These are phyloP conservation scores for Aspergillus fischeri DNA, from an alignment of 2,329 filamentous ascomycete genomes.

Conservation along the genomic window DNA sequence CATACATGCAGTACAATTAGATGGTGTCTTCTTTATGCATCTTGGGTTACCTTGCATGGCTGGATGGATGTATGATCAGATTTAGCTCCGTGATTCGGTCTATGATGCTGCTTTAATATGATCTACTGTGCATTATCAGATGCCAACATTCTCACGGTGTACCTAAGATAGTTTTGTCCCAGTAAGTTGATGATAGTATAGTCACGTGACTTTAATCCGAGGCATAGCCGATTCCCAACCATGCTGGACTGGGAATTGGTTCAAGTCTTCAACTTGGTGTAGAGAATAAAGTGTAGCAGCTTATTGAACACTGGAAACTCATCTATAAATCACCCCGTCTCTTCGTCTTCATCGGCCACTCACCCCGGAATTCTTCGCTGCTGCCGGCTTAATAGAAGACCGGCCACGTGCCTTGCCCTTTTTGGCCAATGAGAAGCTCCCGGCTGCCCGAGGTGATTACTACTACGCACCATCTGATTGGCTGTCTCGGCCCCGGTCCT, in stretches of 20 bases:
- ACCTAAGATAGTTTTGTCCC: no score
- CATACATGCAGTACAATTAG: constrained; percentile 99
- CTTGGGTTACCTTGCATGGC: constrained; percentile 23
- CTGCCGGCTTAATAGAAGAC: constrained; percentile 23
- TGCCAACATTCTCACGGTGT: background rate
- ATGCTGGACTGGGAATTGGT: no score
- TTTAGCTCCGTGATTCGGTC: constrained; percentile 22
- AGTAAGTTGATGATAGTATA: background rate
- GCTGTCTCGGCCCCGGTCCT: constrained; percentile 25
- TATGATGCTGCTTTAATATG: constrained; percentile 13
- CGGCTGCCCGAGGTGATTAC: constrained; percentile 36
- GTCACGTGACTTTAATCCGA: background rate
- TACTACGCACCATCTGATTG: constrained; percentile 31
- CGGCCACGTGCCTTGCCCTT: constrained; percentile 26
- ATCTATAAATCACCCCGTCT: background rate
- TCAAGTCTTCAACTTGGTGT: background rate
- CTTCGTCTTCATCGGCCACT: constrained; percentile 4
- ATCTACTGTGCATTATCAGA: background rate
- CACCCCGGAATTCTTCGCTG: constrained; percentile 21
- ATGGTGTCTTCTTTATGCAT: constrained; percentile 20
- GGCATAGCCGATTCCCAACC: background rate
- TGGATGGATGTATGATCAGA: constrained; percentile 33
- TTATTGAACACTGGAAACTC: background rate
- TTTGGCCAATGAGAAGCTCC: constrained; percentile 25
- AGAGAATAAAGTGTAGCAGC: background rate